A percentile compares a stretch with the other conserved stretches of the same genome.
These are phyloP conservation scores for Aphanomyces astaci DNA, from an alignment of 352 stramenopile species.

Conservation along the genomic window DNA sequence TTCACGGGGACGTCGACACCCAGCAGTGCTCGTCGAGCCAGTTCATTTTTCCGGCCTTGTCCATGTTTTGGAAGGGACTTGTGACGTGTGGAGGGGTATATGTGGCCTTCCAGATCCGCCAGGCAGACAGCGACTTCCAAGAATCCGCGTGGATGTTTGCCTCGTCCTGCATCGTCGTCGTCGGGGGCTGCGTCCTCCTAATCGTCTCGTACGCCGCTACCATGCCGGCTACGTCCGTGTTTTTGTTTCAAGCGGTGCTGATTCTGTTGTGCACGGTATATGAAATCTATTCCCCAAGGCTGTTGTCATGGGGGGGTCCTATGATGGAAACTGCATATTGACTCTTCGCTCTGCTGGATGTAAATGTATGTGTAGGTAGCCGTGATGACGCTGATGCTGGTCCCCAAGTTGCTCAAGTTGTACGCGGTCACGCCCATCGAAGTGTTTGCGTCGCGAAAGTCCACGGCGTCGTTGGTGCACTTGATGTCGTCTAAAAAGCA, in stretches of 20 bases:
- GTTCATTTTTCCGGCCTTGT: slow-evolving; percentile 44
- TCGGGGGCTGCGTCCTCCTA: slow-evolving; percentile 31
- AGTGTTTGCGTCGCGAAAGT: no score
- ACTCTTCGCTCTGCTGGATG: no score
- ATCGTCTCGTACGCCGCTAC: slow-evolving; percentile 38
- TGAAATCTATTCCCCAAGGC: no score
- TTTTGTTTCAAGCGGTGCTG: slow-evolving; percentile 25
- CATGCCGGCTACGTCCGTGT: slow-evolving; percentile 26
- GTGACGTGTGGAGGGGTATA: slow-evolving; percentile 39
- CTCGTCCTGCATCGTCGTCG: slow-evolving; percentile 28
- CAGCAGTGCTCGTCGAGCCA: slow-evolving; percentile 30
- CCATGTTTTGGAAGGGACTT: slow-evolving; percentile 54
- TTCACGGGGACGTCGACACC: background rate
- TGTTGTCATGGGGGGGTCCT: no score
- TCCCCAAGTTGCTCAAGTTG: no score
- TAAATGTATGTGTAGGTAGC: no score
- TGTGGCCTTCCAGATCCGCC: slow-evolving; percentile 22
- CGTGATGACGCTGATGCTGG: no score
- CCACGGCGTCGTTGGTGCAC: no score
- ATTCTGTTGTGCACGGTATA: slow-evolving; percentile 28
- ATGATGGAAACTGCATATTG: no score
- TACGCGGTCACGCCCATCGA: no score
- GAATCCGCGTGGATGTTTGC: slow-evolving; percentile 27
- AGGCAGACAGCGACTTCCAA: slow-evolving; percentile 15
- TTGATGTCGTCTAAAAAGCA: no score